These are phyloP conservation scores for Penicillium expansum DNA, from an alignment of 2,329 filamentous ascomycete species.

Conservation along the genomic window DNA sequence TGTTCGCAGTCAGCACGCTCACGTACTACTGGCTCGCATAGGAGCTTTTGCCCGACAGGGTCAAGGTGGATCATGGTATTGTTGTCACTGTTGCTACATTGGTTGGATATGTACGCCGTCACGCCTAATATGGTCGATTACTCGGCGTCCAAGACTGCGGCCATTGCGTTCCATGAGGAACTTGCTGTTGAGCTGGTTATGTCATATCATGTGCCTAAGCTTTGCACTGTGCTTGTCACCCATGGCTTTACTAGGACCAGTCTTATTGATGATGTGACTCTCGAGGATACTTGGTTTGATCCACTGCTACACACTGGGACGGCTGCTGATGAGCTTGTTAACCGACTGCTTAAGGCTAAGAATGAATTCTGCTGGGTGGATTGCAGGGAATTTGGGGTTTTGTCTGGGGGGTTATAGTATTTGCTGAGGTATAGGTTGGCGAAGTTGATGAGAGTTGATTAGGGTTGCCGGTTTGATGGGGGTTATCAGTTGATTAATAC, in stretches of 20 bases:
- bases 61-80: slow-evolving; percentile 66
- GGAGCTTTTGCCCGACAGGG: slow-evolving; percentile 66
- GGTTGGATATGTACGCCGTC: too few species aligned
- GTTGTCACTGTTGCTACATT: slow-evolving; percentile 67
- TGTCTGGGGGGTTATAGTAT: slow-evolving; percentile 65
- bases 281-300: slow-evolving; percentile 51
- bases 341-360: slow-evolving; percentile 57
- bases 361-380: slow-evolving; percentile 52
- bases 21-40: slow-evolving; percentile 65
- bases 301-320: slow-evolving; percentile 59
- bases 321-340: slow-evolving; percentile 62
- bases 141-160: too few species aligned
- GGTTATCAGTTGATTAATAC: not conserved
- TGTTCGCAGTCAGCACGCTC: slow-evolving; percentile 69
- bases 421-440: slow-evolving; percentile 45
- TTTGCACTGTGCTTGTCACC: slow-evolving; percentile 63
- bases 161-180: too few species aligned
- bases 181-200: slow-evolving; percentile 58
- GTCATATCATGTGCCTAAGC: slow-evolving; percentile 59
- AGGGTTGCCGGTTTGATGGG: not conserved
- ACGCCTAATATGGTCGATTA: too few species aligned
- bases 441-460: slow-evolving; percentile 25
- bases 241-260: too few species aligned
- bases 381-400: slow-evolving; percentile 44
- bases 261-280: too few species aligned